A percentile compares a stretch with the other conserved stretches of the same genome.
phyloP scores from a whole-genome alignment of 352 stramenopile genomes.

The Globisporangium paroecandrum region DNA sequence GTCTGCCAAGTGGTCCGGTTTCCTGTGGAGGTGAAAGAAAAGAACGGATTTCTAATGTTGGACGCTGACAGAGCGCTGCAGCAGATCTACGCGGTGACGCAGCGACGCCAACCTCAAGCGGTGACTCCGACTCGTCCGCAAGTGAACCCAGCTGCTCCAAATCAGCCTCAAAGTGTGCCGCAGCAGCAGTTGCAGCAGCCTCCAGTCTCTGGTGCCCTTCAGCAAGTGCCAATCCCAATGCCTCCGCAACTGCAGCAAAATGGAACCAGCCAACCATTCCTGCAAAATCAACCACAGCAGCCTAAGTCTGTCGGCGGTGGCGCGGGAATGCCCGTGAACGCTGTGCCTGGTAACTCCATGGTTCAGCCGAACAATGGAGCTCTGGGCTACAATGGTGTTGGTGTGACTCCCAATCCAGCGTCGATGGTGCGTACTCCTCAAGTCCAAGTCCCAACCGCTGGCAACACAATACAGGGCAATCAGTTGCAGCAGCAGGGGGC shows the following conservation, averaged over 20 bases:
- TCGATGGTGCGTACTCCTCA: conserved; percentile 1
- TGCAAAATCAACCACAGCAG: conserved; percentile 7
- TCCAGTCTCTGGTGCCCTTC: conserved; percentile 20
- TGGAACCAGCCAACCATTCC: conserved; percentile 11
- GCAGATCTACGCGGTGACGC: conserved; percentile 73
- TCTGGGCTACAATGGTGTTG: conserved; percentile 1
- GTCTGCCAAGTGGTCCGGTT: conserved; percentile 98
- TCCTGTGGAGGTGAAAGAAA: conserved; percentile 94
- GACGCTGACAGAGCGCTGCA: conserved; percentile 72
- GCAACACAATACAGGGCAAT: neutral
- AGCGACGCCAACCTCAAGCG: conserved; percentile 43
- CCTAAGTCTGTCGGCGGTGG: conserved; percentile 1
- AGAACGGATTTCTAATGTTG: conserved; percentile 81
- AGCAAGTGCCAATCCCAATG: conserved; percentile 26
- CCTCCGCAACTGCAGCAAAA: conserved; percentile 24
- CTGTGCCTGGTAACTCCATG: conserved; percentile 7
- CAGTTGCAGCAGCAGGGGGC: conserved; percentile 4
- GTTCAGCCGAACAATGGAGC: conserved; percentile 6
- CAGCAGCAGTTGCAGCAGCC: conserved; percentile 23
- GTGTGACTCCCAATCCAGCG: neutral
- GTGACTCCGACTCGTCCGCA: conserved; percentile 4
- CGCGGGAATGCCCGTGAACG: neutral
- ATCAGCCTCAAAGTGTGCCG: conserved; percentile 15
- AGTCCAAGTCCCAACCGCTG: neutral
- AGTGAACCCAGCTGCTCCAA: conserved; percentile 20